Evolutionary conservation across 2,329 filamentous ascomycete genomes (phyloP).

Genomic region (Alternaria atra): DNA sequence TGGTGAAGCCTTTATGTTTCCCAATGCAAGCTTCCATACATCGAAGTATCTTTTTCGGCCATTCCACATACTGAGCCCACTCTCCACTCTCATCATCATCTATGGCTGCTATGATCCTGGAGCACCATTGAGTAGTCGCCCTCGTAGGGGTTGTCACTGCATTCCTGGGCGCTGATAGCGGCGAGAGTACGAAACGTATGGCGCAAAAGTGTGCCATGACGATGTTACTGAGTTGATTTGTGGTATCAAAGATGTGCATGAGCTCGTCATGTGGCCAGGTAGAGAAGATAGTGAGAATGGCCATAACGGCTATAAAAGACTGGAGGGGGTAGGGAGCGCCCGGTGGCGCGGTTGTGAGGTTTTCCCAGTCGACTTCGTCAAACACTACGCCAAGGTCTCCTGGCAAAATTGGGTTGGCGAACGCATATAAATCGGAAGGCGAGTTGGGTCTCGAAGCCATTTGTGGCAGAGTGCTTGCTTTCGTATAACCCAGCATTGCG

Average conservation of each 20-base stretch:
- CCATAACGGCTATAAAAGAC: slow-evolving; percentile 29
- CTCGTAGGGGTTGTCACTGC: slow-evolving; percentile 22
- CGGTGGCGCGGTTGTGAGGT: slow-evolving; percentile 14
- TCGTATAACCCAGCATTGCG: neutral
- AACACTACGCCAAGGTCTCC: neutral
- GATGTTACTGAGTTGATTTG: slow-evolving; percentile 25
- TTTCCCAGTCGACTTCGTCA: slow-evolving; percentile 15
- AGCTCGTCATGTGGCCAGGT: slow-evolving; percentile 31
- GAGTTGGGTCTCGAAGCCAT: neutral
- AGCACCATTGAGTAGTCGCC: slow-evolving; percentile 51
- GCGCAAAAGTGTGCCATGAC: slow-evolving; percentile 28
- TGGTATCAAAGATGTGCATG: slow-evolving; percentile 22
- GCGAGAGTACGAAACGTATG: slow-evolving; percentile 24
- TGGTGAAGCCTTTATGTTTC: slow-evolving; percentile 18
- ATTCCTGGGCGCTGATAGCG: slow-evolving; percentile 20
- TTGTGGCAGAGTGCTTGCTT: neutral
- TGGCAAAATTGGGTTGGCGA: slow-evolving; percentile 21
- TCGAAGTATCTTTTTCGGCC: slow-evolving; percentile 33
- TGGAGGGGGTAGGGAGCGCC: slow-evolving; percentile 4
- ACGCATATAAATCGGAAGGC: neutral
- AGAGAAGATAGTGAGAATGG: slow-evolving; percentile 23
- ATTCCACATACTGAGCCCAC: slow-evolving; percentile 47
- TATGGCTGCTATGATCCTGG: slow-evolving; percentile 44
- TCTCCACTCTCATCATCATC: slow-evolving; percentile 36
- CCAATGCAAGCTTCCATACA: slow-evolving; percentile 19